Conservation (phyloP, 441 rosid genomes). For the Adansonia gregorii region DNA sequence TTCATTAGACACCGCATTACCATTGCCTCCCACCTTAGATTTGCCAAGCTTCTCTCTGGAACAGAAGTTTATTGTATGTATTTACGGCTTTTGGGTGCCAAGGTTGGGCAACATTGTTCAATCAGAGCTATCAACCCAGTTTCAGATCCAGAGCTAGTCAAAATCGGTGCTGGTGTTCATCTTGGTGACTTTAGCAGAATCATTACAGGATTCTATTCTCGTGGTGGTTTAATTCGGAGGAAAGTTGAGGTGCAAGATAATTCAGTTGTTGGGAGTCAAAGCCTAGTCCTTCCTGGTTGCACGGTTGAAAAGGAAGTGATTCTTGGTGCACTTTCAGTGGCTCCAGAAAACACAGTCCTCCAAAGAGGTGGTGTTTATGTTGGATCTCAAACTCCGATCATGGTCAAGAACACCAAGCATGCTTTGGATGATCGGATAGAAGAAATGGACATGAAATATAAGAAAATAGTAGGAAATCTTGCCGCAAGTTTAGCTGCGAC, state of each 20-base stretch:
- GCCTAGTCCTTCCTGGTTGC: slow-evolving; percentile 64
- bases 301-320: slow-evolving; percentile 53
- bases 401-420: slow-evolving; percentile 70
- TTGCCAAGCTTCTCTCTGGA: slow-evolving; percentile 69
- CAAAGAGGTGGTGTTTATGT: slow-evolving; percentile 62
- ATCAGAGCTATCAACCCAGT: slow-evolving; percentile 71
- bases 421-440: slow-evolving; percentile 72
- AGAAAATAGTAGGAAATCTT: slow-evolving; percentile 66
- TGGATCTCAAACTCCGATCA: slow-evolving; percentile 60
- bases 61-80: slow-evolving; percentile 70
- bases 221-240: slow-evolving; percentile 41
- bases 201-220: slow-evolving; percentile 52
- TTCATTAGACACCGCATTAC: slow-evolving; percentile 60
- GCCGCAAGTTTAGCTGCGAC: slow-evolving; percentile 66
- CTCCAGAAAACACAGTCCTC: slow-evolving; percentile 62
- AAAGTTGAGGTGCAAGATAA: slow-evolving; percentile 56
- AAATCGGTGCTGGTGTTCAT: slow-evolving; percentile 63
- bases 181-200: slow-evolving; percentile 72
- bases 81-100: slow-evolving; percentile 59
- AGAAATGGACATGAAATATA: slow-evolving; percentile 71
- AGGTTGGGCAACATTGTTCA: slow-evolving; percentile 63
- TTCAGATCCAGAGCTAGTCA: slow-evolving; percentile 54
- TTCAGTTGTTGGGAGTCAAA: slow-evolving; percentile 72
- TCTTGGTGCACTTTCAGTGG: slow-evolving; percentile 72
- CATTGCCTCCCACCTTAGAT: slow-evolving; percentile 65